Evolutionary conservation across 371 early-diverging fungal species (phyloP).

Genomic region (Catenaria anguillulae): DNA sequence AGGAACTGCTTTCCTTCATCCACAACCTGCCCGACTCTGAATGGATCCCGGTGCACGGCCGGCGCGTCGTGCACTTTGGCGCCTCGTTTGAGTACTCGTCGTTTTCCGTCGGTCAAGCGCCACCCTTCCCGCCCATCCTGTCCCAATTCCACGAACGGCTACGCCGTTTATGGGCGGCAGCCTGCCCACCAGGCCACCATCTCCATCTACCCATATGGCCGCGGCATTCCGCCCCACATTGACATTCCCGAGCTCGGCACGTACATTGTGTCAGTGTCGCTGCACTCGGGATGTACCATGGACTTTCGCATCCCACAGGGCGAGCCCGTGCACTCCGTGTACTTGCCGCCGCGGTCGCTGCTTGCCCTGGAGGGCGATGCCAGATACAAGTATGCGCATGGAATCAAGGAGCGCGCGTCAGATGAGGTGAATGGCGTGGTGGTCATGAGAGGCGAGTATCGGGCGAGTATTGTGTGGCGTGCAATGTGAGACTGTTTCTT

Average conservation of each 20-base stretch:
- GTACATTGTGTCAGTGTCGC: slow-evolving; percentile 22
- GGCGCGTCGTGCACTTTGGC: slow-evolving; percentile 31
- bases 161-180: slow-evolving; percentile 5
- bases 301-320: not conserved
- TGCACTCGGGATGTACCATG: slow-evolving; percentile 25
- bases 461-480: slow-evolving; percentile 4
- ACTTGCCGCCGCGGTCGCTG: slow-evolving; percentile 28
- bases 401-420: slow-evolving; percentile 26
- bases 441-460: slow-evolving; percentile 19
- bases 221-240: slow-evolving; percentile 36
- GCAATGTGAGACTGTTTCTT: too few relatives aligned
- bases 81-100: slow-evolving; percentile 25
- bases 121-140: slow-evolving; percentile 16
- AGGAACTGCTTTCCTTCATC: slow-evolving; percentile 12
- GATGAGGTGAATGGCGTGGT: slow-evolving; percentile 25
- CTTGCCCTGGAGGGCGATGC: slow-evolving; percentile 25
- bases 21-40: slow-evolving; percentile 12
- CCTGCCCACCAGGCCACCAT: slow-evolving; percentile 33
- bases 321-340: slow-evolving; percentile 8
- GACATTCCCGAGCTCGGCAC: slow-evolving; percentile 30
- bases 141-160: not conserved
- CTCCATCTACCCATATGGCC: slow-evolving; percentile 31
- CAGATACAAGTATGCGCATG: slow-evolving; percentile 33
- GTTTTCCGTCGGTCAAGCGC: slow-evolving; percentile 21
- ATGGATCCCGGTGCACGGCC: slow-evolving; percentile 23